Conservation (phyloP, 345 rosid species). For the Cardamine chenopodiifolia region DNA sequence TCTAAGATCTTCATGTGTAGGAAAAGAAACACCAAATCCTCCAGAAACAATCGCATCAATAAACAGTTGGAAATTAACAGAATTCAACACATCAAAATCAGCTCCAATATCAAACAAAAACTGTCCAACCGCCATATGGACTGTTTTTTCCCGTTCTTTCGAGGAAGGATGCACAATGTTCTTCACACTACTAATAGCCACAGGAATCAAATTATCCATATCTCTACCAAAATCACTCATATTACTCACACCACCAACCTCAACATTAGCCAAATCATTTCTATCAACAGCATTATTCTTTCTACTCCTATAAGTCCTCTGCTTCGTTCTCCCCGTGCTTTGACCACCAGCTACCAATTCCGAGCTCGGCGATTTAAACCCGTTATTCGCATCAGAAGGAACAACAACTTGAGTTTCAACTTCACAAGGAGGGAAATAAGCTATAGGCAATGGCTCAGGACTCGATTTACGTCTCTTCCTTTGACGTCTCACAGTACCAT, state of each 20-base stretch:
- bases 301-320: conserved; percentile 46
- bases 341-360: conserved; percentile 31
- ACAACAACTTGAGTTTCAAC: conserved; percentile 35
- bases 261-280: conserved; percentile 47
- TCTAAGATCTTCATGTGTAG: conserved; percentile 63
- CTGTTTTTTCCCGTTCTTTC: conserved; percentile 45
- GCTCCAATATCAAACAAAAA: conserved; percentile 81
- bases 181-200: conserved; percentile 46
- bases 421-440: conserved; percentile 50
- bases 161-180: conserved; percentile 36
- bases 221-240: conserved; percentile 37
- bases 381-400: conserved; percentile 48
- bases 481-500: conserved; percentile 68
- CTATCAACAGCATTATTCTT: conserved; percentile 52
- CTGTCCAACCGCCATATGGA: conserved; percentile 63
- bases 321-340: conserved; percentile 40
- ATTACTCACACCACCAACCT: conserved; percentile 35
- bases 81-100: conserved; percentile 64
- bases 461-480: conserved; percentile 65
- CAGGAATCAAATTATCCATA: conserved; percentile 45
- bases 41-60: conserved; percentile 66
- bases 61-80: conserved; percentile 70
- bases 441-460: conserved; percentile 52
- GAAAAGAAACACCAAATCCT: conserved; percentile 51
- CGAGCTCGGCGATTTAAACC: conserved; percentile 29